A percentile compares a stretch with the other conserved stretches of the same genome.
phyloP scores from a whole-genome alignment of 2,329 filamentous ascomycete genomes.

The Reticulascus tulasneorum region DNA sequence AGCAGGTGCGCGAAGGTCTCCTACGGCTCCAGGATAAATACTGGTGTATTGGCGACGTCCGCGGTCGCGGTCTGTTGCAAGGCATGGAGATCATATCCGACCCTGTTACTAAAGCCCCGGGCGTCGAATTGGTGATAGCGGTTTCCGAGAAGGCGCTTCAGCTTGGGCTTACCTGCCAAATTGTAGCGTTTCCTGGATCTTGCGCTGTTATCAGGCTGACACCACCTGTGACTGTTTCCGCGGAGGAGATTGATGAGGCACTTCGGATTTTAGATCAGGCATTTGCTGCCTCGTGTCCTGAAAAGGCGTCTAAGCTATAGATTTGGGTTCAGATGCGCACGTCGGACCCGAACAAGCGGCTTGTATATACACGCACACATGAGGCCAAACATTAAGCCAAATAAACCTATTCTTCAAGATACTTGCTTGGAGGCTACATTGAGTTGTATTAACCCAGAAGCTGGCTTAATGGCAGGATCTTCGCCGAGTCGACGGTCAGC shows the following conservation, averaged over 20 bases:
- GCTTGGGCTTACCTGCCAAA: slow-evolving; percentile 44
- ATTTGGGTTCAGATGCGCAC: no score
- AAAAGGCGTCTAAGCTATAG: no score
- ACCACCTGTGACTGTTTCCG: slow-evolving; percentile 45
- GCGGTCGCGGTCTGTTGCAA: slow-evolving; percentile 46
- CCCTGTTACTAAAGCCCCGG: slow-evolving; percentile 36
- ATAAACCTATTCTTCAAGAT: no score
- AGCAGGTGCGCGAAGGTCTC: slow-evolving; percentile 38
- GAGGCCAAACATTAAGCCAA: no score
- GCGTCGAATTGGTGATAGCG: slow-evolving; percentile 35
- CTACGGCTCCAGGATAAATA: slow-evolving; percentile 41
- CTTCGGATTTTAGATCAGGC: slow-evolving; percentile 47
- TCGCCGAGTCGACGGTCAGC: no score
- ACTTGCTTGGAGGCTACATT: no score
- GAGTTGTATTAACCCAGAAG: no score
- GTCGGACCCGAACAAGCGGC: no score
- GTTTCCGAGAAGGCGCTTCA: slow-evolving; percentile 40
- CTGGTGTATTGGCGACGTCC: slow-evolving; percentile 49
- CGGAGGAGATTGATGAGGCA: slow-evolving; percentile 39
- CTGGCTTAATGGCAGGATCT: no score
- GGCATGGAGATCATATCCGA: slow-evolving; percentile 48
- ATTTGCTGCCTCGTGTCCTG: slow-evolving; percentile 31
- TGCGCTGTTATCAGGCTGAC: slow-evolving; percentile 48
- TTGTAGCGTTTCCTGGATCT: slow-evolving; percentile 43
- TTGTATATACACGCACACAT: no score